These are phyloP conservation scores for Podila epicladia DNA, from an alignment of 192 early-diverging fungal species.

Conservation along the genomic window DNA sequence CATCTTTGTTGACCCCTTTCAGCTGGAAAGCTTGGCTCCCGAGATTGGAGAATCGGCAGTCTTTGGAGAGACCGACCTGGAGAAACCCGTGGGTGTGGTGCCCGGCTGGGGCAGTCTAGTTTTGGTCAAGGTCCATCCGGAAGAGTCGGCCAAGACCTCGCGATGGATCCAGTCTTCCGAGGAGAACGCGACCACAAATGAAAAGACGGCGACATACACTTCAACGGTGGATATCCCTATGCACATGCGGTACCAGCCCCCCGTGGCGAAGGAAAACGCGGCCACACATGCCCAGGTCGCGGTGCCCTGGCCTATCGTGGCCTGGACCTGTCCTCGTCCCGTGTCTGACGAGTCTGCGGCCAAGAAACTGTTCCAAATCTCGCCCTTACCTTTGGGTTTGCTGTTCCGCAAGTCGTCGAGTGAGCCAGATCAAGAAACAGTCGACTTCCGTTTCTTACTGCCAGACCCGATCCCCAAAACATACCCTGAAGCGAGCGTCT, in stretches of 20 bases:
- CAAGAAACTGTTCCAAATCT: slow-evolving; percentile 42
- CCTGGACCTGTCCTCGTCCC: slow-evolving; percentile 25
- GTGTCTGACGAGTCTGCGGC: not conserved
- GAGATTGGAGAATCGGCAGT: slow-evolving; percentile 39
- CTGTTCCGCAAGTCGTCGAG: not conserved
- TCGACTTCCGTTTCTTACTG: slow-evolving; percentile 29
- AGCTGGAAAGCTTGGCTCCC: slow-evolving; percentile 36
- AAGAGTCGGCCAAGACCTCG: slow-evolving; percentile 33
- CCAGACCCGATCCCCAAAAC: slow-evolving; percentile 35
- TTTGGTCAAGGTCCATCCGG: slow-evolving; percentile 41
- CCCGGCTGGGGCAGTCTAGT: slow-evolving; percentile 41
- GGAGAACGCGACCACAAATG: not conserved
- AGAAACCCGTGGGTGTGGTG: slow-evolving; percentile 48
- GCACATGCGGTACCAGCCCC: slow-evolving; percentile 50
- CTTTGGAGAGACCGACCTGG: slow-evolving; percentile 48
- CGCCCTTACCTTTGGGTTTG: slow-evolving; percentile 12
- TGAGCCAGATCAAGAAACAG: slow-evolving; percentile 1
- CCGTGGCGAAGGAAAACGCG: slow-evolving; percentile 12
- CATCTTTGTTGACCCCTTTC: slow-evolving; percentile 48
- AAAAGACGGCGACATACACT: not conserved
- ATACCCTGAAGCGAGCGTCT: slow-evolving; percentile 25
- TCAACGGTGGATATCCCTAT: slow-evolving; percentile 39
- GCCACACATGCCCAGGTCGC: slow-evolving; percentile 25
- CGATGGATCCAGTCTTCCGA: slow-evolving; percentile 16
- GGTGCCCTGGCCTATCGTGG: slow-evolving; percentile 42